Evolutionary conservation across 129 eudicot species (phyloP).

Genomic region (Helichrysum umbraculigerum): DNA sequence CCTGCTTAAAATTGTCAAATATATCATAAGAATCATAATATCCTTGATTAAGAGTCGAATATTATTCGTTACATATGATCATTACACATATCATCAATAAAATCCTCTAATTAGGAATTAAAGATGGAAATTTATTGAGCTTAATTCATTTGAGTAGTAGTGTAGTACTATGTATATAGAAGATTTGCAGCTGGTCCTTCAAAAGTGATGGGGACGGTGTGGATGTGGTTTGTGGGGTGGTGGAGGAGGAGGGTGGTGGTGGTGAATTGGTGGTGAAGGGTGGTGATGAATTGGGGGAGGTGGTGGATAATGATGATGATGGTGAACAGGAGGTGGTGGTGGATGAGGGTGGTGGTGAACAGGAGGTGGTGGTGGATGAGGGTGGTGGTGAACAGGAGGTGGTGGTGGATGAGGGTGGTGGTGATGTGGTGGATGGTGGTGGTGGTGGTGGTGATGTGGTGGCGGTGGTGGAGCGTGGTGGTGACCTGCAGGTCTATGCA

Average conservation of each 20-base stretch:
- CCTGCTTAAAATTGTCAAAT: not conserved
- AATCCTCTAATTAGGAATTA: not conserved
- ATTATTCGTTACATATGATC: not conserved
- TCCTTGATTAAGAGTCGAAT: not conserved
- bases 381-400: constrained; percentile 22
- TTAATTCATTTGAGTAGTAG: not conserved
- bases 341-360: constrained; percentile 15
- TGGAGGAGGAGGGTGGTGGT: constrained; percentile 31
- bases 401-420: constrained; percentile 8
- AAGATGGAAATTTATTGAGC: not conserved
- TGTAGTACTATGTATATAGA: not conserved
- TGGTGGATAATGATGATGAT: constrained; percentile 29
- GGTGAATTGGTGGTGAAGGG: constrained; percentile 19
- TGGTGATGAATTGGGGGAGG: constrained; percentile 18
- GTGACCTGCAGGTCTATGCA: constrained; percentile 33
- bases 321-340: constrained; percentile 22
- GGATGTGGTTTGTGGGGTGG: constrained; percentile 26
- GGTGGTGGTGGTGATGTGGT: constrained; percentile 14
- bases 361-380: constrained; percentile 11
- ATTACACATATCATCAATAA: not conserved
- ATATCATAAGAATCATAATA: not conserved
- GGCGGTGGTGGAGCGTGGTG: constrained; percentile 22
- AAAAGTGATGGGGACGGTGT: not conserved
- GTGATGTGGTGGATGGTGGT: constrained; percentile 22
- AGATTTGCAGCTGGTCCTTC: not conserved